Conservation (phyloP, 1,139 yeast genomes). For the Pichia sp. region DNA sequence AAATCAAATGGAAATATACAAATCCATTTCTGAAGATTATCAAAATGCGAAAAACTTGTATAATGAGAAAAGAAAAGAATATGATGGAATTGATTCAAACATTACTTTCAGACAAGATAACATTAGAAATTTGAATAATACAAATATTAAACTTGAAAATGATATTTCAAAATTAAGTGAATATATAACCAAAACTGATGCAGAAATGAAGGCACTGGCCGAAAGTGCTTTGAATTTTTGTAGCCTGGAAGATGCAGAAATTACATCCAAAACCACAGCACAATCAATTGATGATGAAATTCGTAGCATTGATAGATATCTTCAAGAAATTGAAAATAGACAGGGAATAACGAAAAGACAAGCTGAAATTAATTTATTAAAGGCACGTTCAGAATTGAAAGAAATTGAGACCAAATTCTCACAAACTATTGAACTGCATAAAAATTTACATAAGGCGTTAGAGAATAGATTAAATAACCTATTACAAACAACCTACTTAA, state of each 20-base stretch:
- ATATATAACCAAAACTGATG: constrained; percentile 28
- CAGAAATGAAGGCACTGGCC: constrained; percentile 28
- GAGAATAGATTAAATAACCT: constrained; percentile 46
- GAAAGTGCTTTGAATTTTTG: constrained; percentile 34
- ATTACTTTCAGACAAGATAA: constrained; percentile 8
- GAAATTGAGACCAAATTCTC: constrained; percentile 32
- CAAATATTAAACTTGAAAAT: constrained; percentile 13
- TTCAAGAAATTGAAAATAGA: constrained; percentile 34
- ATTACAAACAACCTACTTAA: constrained; percentile 38
- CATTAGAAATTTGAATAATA: constrained; percentile 13
- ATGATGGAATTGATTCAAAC: constrained; percentile 1
- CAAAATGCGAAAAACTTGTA: constrained; percentile 11
- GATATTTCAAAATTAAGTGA: constrained; percentile 26
- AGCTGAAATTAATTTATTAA: constrained; percentile 33
- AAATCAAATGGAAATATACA: constrained; percentile 4
- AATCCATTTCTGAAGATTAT: constrained; percentile 8
- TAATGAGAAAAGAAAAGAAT: constrained; percentile 3
- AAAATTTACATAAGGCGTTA: constrained; percentile 34
- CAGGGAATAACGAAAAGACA: constrained; percentile 40
- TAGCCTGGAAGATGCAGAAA: constrained; percentile 30
- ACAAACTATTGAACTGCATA: constrained; percentile 29
- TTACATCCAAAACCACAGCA: constrained; percentile 27
- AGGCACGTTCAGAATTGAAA: constrained; percentile 31
- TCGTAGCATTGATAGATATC: constrained; percentile 17
- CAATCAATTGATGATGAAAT: constrained; percentile 35